Conservation (phyloP, 495 filamentous ascomycete species). For the Xylaria longipes region DNA sequence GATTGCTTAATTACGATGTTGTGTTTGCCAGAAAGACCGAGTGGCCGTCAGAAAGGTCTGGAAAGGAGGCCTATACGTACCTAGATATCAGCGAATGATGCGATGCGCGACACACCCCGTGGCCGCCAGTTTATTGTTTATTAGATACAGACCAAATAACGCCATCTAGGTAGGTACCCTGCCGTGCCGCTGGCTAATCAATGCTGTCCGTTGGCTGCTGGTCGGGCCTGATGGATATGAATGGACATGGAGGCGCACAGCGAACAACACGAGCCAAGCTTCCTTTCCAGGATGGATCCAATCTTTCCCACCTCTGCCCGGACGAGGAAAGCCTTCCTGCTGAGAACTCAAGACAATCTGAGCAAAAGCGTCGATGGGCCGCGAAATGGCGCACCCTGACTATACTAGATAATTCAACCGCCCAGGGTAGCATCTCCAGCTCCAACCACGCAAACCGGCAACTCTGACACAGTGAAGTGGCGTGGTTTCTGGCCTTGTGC, state of each 20-base stretch:
- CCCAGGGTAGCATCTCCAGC: neutral
- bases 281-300: neutral
- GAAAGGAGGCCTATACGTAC: neutral
- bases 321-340: neutral
- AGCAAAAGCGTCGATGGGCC: neutral
- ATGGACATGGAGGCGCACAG: neutral
- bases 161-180: neutral
- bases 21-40: neutral
- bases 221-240: no score
- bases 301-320: neutral
- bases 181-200: constrained; percentile 13
- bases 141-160: neutral
- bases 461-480: constrained; percentile 7
- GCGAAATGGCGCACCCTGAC: neutral
- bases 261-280: constrained; percentile 3
- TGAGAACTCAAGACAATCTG: neutral
- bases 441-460: constrained; percentile 6
- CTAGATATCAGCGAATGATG: neutral
- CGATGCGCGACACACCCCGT: neutral
- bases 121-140: constrained; percentile 5
- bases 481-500: constrained; percentile 6
- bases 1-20: neutral
- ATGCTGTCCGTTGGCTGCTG: neutral
- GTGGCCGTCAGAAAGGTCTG: neutral
- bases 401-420: constrained; percentile 2